Evolutionary conservation across 306 rosid genomes (phyloP), one percentile per base, ranked within the genome.

Genomic region (Sindora glabra): DNA sequence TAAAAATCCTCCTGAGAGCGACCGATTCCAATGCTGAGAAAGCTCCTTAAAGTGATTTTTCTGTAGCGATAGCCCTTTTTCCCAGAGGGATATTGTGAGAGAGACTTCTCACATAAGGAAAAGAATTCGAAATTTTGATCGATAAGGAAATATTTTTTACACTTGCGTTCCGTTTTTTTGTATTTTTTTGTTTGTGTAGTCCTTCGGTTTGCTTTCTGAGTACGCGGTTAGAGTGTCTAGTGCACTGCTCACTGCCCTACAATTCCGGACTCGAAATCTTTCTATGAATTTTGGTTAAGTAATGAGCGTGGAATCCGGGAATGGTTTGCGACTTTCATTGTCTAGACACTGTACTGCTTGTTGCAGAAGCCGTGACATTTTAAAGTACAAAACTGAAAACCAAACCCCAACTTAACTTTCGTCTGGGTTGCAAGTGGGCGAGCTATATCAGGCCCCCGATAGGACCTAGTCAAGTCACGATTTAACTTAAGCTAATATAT

Each of bases 171-270:
- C 2, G 18, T 2, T 48, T 21, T 22, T 3, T 11, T 62, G 26
- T 19, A 50, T 33, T 29, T 53, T 26, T 48, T 49, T 33, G 39
- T 4, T 5, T 6, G 22, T 41, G 63, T 34, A 11, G 17, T 70
- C 8, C 58, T 52, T 55, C 38, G 81, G 67, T 75, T 78, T 65
- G 95, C 86, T 81, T 81, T 75, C 64, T 66, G 61, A 51, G 66
- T 55, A 84, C 81, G 91, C 89, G 60, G 78, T n/a, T n/a, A n/a
- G n/a, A n/a, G n/a, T n/a, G n/a, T n/a, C n/a, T n/a, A n/a, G n/a
- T n/a, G n/a, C n/a, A n/a, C n/a, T 23, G 67, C 29, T 60, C 29
- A 27, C 34, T 38, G 12, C 9, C 48, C 17, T 33, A 44, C 67
- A 24, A 78, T 41, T 17, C 13, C 86, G 95, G 83, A 84, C 45